phyloP scores from a whole-genome alignment of 169 alveolate genomes.

The Plasmodium knowlesi region DNA sequence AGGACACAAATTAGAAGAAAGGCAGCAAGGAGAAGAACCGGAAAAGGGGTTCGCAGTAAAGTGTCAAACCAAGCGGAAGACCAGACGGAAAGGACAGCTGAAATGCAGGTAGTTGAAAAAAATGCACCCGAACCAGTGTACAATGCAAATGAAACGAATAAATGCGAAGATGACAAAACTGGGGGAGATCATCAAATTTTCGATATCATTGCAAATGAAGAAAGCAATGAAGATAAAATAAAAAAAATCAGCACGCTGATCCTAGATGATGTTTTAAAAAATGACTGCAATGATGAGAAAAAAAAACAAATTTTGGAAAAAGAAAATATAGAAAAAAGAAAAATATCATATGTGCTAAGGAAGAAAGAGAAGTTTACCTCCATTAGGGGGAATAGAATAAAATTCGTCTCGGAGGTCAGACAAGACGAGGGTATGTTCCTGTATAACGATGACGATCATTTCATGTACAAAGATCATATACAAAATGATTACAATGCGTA shows the following conservation, averaged over 20 bases:
- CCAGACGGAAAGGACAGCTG: background rate
- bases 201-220: slow-evolving; percentile 46
- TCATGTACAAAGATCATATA: background rate
- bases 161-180: background rate
- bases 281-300: slow-evolving; percentile 5
- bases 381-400: slow-evolving; percentile 47
- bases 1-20: slow-evolving; percentile 31
- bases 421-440: slow-evolving; percentile 15
- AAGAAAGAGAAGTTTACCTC: slow-evolving; percentile 44
- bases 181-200: slow-evolving; percentile 32
- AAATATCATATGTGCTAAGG: slow-evolving; percentile 22
- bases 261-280: slow-evolving; percentile 39
- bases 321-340: slow-evolving; percentile 36
- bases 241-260: slow-evolving; percentile 57
- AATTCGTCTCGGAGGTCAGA: slow-evolving; percentile 22
- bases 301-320: slow-evolving; percentile 33
- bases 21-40: slow-evolving; percentile 8
- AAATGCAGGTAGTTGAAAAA: background rate
- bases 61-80: background rate
- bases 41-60: background rate
- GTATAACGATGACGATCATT: background rate
- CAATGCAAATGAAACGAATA: background rate
- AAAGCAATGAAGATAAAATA: slow-evolving; percentile 59
- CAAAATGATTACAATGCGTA: background rate
- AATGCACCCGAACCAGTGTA: background rate